Evolutionary conservation across 257 asterid genomes (phyloP), one percentile per base, ranked within the genome.

Genomic region (Cruciata laevipes): DNA sequence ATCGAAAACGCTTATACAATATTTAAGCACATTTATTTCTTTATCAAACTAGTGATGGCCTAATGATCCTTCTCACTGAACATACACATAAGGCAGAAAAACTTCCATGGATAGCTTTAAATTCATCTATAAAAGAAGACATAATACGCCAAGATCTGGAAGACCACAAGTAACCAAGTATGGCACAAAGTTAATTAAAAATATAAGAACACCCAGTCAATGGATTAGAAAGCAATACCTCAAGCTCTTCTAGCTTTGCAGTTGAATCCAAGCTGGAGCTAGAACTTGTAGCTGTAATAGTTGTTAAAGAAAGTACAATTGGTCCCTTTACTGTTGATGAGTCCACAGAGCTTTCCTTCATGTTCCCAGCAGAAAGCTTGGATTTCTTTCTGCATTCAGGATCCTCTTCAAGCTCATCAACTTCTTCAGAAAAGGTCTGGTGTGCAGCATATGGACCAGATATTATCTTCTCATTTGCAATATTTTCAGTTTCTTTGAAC

Each of bases 351-450:
- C 25, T 61, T 35, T 69, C 77, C 27, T n/a, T 68, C 56, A 59
- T 3, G 47, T 33, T 61, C 53, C 65, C 69, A 66, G 32, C 67
- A 2, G 63, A 35, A 59, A 24, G 18, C 5, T 27, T 73, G 13
- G 55, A 56, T 38, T 61, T 66, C 20, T 61, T 68, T 73, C 62
- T 73, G 60, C 42, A 68, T 37, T 68, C 77, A 38, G 73, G 77
- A 11, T 73, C 70, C 62, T 73, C 77, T 61, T 73, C 77, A n/a
- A 68, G 77, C 33, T 68, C 73, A 51, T 73, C 77, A 62, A 73
- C 69, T 63, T 73, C 77, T 6, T 47, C 60, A 68, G 73, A 72
- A 40, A 67, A 21, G 2, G 65, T 17, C 32, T 73, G 73, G 40
- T 61, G 73, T 6, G 67, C 58, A 52, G 42, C 69, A 67, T 73